A percentile compares a stretch with the other conserved stretches of the same genome.
Evolutionary conservation across 805 yeast species (phyloP).

Genomic region (Yamadazyma akitaensis): DNA sequence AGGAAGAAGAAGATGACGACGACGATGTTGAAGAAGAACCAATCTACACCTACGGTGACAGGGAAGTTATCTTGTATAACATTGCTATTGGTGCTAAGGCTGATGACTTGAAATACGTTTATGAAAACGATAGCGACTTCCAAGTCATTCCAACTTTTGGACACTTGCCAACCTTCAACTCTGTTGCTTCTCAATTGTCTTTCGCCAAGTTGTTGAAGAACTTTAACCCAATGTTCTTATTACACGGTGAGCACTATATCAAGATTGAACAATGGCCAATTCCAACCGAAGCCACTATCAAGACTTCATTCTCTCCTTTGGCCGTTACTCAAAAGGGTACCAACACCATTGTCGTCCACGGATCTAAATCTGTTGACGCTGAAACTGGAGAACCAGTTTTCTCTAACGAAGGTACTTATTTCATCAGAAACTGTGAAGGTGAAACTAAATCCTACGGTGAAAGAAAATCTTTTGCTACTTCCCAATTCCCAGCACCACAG

Average conservation of each 20-base stretch:
- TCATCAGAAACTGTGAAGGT: slow-evolving; percentile 73
- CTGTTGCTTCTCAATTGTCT: slow-evolving; percentile 53
- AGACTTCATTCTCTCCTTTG: slow-evolving; percentile 63
- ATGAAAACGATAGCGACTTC: slow-evolving; percentile 74
- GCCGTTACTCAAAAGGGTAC: slow-evolving; percentile 81
- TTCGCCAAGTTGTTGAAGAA: slow-evolving; percentile 64
- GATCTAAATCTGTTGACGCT: slow-evolving; percentile 65
- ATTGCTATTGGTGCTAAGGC: slow-evolving; percentile 84
- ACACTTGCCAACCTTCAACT: slow-evolving; percentile 78
- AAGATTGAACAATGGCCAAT: slow-evolving; percentile 73
- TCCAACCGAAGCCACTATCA: slow-evolving; percentile 64
- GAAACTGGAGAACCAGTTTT: slow-evolving; percentile 67
- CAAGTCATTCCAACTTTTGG: slow-evolving; percentile 88
- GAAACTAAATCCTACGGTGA: slow-evolving; percentile 45
- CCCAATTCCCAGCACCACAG: slow-evolving; percentile 60
- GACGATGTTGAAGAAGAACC: slow-evolving; percentile 42
- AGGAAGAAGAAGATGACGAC: slow-evolving; percentile 36
- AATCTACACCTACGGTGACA: slow-evolving; percentile 56
- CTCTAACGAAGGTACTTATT: slow-evolving; percentile 79
- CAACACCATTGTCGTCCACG: slow-evolving; percentile 76
- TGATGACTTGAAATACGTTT: slow-evolving; percentile 71
- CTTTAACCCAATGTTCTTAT: slow-evolving; percentile 83
- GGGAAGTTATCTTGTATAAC: slow-evolving; percentile 80
- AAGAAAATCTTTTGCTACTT: slow-evolving; percentile 59
- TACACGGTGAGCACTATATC: slow-evolving; percentile 94